These are phyloP conservation scores for Exserohilum rostratum DNA, from an alignment of 2,329 filamentous ascomycete species.

Conservation along the genomic window DNA sequence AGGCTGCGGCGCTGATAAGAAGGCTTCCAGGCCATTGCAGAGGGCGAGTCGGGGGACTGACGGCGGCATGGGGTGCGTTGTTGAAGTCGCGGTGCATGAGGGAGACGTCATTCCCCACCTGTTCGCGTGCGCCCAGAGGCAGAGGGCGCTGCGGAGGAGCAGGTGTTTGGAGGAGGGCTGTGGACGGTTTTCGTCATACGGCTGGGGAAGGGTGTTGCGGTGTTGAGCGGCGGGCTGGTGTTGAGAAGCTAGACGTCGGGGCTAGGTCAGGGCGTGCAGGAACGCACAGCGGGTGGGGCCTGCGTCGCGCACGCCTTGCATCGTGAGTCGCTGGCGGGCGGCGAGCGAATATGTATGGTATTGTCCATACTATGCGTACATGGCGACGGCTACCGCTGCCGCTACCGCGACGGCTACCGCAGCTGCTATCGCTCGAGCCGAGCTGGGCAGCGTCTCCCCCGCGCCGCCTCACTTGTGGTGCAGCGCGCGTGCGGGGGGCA, in stretches of 20 bases:
- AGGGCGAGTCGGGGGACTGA: too few relatives aligned
- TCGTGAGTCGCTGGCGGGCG: too few relatives aligned
- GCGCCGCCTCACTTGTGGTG: neutral
- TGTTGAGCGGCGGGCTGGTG: slow-evolving; percentile 19
- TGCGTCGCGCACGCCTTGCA: neutral
- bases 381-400: too few relatives aligned
- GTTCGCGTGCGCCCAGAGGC: slow-evolving; percentile 13
- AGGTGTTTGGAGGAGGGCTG: slow-evolving; percentile 14
- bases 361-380: too few relatives aligned
- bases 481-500: too few relatives aligned
- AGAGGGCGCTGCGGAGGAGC: slow-evolving; percentile 17
- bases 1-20: slow-evolving; percentile 1
- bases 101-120: slow-evolving; percentile 17
- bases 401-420: too few relatives aligned
- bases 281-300: slow-evolving; percentile 4
- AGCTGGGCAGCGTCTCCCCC: too few relatives aligned
- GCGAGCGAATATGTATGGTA: too few relatives aligned
- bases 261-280: slow-evolving; percentile 25
- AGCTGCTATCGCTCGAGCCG: too few relatives aligned
- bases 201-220: slow-evolving; percentile 12
- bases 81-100: neutral
- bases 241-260: slow-evolving; percentile 32
- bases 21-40: neutral
- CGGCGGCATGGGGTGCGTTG: neutral
- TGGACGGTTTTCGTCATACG: slow-evolving; percentile 19